Percentiles rank a stretch among this genome's conserved stretches.
Evolutionary conservation across 371 early-diverging fungal species (phyloP).

Genomic region (Lichtheimia ramosa): DNA sequence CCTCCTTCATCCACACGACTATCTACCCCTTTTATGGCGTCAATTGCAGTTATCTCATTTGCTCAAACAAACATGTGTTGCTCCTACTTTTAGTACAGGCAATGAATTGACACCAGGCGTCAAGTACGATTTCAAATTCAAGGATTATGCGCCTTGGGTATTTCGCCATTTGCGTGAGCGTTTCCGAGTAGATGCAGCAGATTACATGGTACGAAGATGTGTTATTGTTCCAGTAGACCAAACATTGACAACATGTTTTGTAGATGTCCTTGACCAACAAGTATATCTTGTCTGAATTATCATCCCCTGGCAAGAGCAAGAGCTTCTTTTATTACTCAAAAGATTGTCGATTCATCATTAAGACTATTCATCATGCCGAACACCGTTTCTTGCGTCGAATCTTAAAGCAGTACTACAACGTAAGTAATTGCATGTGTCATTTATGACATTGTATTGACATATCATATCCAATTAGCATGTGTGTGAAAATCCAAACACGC

Average conservation of each 20-base stretch:
- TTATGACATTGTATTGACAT: neutral
- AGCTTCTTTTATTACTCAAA: conserved; percentile 95
- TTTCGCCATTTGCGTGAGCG: conserved; percentile 85
- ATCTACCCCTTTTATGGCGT: neutral
- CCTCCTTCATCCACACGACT: neutral
- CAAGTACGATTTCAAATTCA: conserved; percentile 96
- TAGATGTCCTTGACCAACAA: conserved; percentile 91
- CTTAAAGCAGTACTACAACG: conserved; percentile 80
- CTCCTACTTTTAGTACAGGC: conserved; percentile 60
- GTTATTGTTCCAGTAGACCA: neutral
- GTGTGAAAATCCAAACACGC: conserved; percentile 84
- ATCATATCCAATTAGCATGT: conserved; percentile 64
- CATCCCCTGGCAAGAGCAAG: conserved; percentile 93
- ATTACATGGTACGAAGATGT: conserved; percentile 73
- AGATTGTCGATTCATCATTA: conserved; percentile 98
- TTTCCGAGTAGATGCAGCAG: conserved; percentile 87
- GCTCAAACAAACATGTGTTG: neutral
- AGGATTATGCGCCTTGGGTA: conserved; percentile 97
- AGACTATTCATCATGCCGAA: conserved; percentile 92
- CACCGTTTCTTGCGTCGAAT: conserved; percentile 89
- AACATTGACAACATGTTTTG: neutral
- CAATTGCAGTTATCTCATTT: conserved; percentile 14
- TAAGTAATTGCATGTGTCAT: conserved; percentile 19
- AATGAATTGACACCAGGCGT: conserved; percentile 91
- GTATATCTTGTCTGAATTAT: conserved; percentile 91